Percentiles rank a stretch among this genome's conserved stretches.
phyloP scores from a whole-genome alignment of 345 rosid genomes.

The Angophora floribunda region DNA sequence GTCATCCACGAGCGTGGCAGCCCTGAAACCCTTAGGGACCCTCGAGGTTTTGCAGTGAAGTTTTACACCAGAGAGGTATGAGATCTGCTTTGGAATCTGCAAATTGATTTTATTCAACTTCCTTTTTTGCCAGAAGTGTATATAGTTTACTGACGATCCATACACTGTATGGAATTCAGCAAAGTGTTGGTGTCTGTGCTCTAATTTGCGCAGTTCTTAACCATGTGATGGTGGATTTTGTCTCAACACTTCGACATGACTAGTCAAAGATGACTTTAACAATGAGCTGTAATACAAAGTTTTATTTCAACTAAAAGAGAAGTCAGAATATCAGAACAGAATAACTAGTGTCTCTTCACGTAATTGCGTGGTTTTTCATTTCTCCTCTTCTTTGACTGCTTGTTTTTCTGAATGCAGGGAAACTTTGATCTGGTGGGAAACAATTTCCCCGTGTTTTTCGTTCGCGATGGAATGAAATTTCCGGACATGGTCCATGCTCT shows the following conservation, averaged over 20 bases:
- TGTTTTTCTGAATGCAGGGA: conserved; percentile 39
- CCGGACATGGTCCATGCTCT: conserved; percentile 91
- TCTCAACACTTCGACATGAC: not conserved
- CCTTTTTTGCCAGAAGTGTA: no score
- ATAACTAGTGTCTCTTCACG: conserved; percentile 3
- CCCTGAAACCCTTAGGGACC: no score
- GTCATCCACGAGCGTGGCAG: no score
- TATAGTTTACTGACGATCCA: no score
- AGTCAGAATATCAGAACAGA: not conserved
- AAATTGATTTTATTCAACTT: no score
- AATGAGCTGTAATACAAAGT: not conserved
- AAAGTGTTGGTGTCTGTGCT: no score
- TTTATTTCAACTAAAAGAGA: not conserved
- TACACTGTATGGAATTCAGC: no score
- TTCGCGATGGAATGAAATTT: conserved; percentile 95
- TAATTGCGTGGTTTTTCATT: not conserved
- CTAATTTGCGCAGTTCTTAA: no score
- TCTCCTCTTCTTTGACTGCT: not conserved
- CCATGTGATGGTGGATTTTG: not conserved
- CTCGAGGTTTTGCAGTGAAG: no score
- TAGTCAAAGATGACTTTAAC: not conserved
- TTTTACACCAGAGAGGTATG: no score
- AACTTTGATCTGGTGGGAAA: conserved; percentile 98
- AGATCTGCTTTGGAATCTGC: no score
- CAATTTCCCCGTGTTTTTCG: conserved; percentile 91